Evolutionary conservation across 2,329 filamentous ascomycete species (phyloP).

Genomic region (Blastomyces emzantsi): DNA sequence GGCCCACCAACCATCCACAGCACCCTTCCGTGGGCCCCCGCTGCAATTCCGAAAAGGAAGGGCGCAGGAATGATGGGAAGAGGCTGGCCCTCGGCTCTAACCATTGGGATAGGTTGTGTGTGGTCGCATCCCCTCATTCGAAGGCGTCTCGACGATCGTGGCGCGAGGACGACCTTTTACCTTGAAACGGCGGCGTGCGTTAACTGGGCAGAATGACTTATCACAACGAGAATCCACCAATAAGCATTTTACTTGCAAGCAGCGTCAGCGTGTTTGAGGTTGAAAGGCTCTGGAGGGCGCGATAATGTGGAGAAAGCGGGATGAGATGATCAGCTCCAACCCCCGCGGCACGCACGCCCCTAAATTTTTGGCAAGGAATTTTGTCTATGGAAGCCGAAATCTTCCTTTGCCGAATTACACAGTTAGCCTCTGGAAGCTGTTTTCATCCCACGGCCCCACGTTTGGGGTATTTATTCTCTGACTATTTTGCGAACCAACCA

Average conservation of each 20-base stretch:
- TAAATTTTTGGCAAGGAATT: not conserved
- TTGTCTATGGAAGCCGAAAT: not conserved
- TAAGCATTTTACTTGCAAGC: not conserved
- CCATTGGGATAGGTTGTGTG: not conserved
- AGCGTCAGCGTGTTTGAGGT: not conserved
- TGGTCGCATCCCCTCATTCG: not conserved
- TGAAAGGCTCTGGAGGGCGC: not conserved
- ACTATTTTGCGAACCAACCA: not conserved
- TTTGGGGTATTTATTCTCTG: not conserved
- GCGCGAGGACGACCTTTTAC: not conserved
- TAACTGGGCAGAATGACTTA: not conserved
- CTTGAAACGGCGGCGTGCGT: not conserved
- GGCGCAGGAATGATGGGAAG: not conserved
- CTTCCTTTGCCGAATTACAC: not conserved
- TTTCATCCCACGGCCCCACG: not conserved
- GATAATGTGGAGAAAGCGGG: not conserved
- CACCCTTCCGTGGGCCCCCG: not conserved
- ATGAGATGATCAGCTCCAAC: not conserved
- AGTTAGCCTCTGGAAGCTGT: not conserved
- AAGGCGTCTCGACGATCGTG: not conserved
- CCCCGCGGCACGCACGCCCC: not conserved
- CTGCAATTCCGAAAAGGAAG: not conserved
- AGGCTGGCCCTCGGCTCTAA: not conserved
- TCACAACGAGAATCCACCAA: not conserved
- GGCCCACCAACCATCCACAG: not conserved